Evolutionary conservation across 164 flowering plant genomes (phyloP), one percentile per base, ranked within the genome.

Genomic region (Piper betle): DNA sequence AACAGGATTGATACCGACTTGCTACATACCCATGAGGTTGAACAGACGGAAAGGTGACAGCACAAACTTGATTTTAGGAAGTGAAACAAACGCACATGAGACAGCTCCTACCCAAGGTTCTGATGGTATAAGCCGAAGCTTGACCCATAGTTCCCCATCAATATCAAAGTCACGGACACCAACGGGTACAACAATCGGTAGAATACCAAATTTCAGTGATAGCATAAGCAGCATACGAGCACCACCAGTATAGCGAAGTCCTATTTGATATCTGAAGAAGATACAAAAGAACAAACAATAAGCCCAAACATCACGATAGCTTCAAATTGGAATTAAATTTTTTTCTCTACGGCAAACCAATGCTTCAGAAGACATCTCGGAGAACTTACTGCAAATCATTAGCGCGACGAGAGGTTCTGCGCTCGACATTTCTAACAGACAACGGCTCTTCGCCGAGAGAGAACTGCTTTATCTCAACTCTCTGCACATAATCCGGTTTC

Each of bases 111-210:
- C 94, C 88, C 87, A 93, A 59, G 98, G 98, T 64, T 83, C 96
- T 60, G 93, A 74, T 43, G 97, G 98, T 75, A 93, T 87, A 63
- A 93, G 62, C 39, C 97, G 80, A 77, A 93, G 66, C 73, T 93
- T 89, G 19, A 89, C 98, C 98, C 98, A 93, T 39, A 92, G 84
- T 72, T 92, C 98, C 59, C 98, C 98, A 66, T 93, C 98, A 77
- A 93, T 86, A 67, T 93, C 98, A 80, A 93, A 89, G 73, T 93
- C 82, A 7, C 90, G 82, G 62, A 89, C 78, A 65, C 87, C 84
- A 73, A 92, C 93, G 8, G 98, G 98, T 67, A 92, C 86, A 52
- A 65, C 72, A 58, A 92, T 72, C 15, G 98, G 98, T 54, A 89
- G 64, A 52, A 92, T 67, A 56, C 97, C 80, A 69, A 87, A 86